These are phyloP conservation scores for Ustilago curta DNA, from an alignment of 1,284 basidiomycete species.

Conservation along the genomic window DNA sequence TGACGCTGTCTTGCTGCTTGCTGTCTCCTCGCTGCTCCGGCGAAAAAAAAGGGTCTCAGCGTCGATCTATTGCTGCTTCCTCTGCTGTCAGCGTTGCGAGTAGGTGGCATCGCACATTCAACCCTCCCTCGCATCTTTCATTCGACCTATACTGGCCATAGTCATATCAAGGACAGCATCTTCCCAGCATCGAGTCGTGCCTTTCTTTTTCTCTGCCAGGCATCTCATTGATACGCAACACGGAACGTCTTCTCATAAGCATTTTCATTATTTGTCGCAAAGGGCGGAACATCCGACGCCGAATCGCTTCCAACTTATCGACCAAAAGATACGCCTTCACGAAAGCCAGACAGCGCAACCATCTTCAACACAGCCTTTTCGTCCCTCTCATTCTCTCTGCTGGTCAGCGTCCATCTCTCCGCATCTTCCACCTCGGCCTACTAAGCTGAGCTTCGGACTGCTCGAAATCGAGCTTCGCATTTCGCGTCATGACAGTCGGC, in stretches of 20 bases:
- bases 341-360: neutral
- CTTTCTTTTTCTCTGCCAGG: neutral
- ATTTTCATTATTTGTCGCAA: neutral
- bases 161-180: neutral
- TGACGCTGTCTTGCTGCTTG: constrained; percentile 2
- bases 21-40: constrained; percentile 4
- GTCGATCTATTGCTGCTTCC: constrained; percentile 1
- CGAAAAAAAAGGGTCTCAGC: constrained; percentile 41
- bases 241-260: neutral
- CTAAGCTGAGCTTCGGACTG: neutral
- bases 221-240: neutral
- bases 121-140: neutral
- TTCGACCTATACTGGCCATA: neutral
- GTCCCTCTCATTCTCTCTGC: neutral
- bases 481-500: constrained; percentile 41
- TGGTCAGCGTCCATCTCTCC: neutral
- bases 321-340: neutral
- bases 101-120: too few species aligned
- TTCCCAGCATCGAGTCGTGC: neutral
- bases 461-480: constrained; percentile 4
- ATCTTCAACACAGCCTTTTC: neutral
- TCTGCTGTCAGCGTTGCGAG: neutral
- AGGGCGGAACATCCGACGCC: neutral
- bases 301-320: neutral
- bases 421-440: neutral